Conservation (phyloP, 345 rosid species). For the Gossypium mustelinum region DNA sequence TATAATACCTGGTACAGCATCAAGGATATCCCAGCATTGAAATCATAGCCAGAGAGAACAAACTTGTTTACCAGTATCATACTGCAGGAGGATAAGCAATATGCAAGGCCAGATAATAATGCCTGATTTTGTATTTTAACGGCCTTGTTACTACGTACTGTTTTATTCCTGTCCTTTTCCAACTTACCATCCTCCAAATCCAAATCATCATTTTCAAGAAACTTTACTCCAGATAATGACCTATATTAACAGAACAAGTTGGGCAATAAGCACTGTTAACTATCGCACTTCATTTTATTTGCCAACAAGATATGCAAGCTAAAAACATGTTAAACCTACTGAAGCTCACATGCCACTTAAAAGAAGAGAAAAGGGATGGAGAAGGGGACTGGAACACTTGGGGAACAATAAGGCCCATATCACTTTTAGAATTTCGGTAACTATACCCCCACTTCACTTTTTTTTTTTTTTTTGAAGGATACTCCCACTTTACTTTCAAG, state of each 20-base stretch:
- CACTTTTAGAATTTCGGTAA: background rate
- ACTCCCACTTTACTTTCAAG: conserved; percentile 1
- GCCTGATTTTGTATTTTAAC: conserved; percentile 66
- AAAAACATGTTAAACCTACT: background rate
- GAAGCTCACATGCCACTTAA: background rate
- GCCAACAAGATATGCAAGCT: background rate
- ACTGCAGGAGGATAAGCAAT: conserved; percentile 92
- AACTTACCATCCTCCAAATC: conserved; percentile 84
- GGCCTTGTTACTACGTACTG: conserved; percentile 33
- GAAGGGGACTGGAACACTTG: background rate
- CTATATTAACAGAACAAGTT: conserved; percentile 29
- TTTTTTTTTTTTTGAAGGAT: no score
- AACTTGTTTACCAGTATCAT: conserved; percentile 93
- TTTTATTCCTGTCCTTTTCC: conserved; percentile 55
- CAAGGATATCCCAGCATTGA: conserved; percentile 89
- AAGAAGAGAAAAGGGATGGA: background rate
- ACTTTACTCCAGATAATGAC: conserved; percentile 50
- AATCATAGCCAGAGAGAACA: conserved; percentile 90
- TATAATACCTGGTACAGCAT: conserved; percentile 89
- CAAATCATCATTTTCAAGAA: conserved; percentile 48
- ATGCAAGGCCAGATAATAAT: conserved; percentile 80
- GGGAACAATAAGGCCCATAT: background rate
- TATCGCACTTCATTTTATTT: background rate
- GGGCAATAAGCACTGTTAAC: background rate
- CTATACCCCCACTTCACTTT: background rate